Conservation (phyloP, 1,284 basidiomycete species). For the Papiliotrema nemorosa region DNA sequence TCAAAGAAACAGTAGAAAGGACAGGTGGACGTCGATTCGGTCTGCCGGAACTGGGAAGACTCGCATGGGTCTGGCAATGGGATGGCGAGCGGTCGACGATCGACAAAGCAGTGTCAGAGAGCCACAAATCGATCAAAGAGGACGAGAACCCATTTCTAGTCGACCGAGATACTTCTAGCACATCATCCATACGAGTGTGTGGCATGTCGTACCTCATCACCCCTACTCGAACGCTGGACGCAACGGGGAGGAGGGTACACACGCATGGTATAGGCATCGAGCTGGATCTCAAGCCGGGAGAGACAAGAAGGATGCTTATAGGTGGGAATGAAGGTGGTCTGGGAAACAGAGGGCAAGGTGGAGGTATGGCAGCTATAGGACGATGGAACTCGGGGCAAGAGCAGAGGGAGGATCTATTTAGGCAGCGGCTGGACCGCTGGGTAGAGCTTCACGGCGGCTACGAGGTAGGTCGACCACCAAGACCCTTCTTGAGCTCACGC, state of each 20-base stretch:
- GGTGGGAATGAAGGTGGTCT: constrained; percentile 34
- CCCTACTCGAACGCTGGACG: constrained; percentile 44
- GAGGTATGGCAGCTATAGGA: constrained; percentile 43
- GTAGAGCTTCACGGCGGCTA: constrained; percentile 41
- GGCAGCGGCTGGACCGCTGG: constrained; percentile 42
- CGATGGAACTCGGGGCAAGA: constrained; percentile 47
- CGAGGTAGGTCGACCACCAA: constrained; percentile 17
- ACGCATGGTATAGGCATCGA: constrained; percentile 48
- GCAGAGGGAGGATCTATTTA: constrained; percentile 35
- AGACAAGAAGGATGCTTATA: constrained; percentile 39
- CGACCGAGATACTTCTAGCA: constrained; percentile 3
- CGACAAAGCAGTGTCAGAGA: constrained; percentile 18
- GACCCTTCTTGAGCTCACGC: background rate
- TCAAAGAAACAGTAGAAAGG: constrained; percentile 46
- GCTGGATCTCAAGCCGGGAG: constrained; percentile 41
- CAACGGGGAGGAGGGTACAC: constrained; percentile 31
- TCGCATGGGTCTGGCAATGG: constrained; percentile 50
- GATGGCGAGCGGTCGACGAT: constrained; percentile 32
- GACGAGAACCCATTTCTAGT: constrained; percentile 37
- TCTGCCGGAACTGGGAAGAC: constrained; percentile 38
- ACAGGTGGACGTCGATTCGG: constrained; percentile 42
- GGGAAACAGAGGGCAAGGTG: constrained; percentile 38
- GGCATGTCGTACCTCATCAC: constrained; percentile 43
- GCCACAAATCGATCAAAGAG: constrained; percentile 14
- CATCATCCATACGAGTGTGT: constrained; percentile 10